Evolutionary conservation across 2,329 filamentous ascomycete genomes (phyloP), one percentile per base, ranked within the genome.

Genomic region (Ilyonectria destructans): DNA sequence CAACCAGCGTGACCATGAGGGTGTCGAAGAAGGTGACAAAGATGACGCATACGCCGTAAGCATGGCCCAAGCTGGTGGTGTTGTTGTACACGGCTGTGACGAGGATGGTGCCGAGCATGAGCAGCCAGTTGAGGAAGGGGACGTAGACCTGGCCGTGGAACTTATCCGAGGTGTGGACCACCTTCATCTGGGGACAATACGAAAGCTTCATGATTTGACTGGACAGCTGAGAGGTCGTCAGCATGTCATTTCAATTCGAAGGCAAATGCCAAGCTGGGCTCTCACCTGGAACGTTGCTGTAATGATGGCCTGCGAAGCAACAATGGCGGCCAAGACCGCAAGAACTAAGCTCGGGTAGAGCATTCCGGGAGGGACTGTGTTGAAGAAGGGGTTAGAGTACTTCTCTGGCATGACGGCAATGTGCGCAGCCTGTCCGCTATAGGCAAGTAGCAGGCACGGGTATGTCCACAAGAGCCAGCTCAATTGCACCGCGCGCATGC

Each of bases 11-110:
- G 1, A 93, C 90, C 86, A 95, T 91, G 78, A 87, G 90, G 0
- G 92, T 94, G 58, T 91, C 91, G 75, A 94, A 89, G 77, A 94
- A 93, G 0, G 92, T 93, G 46, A 94, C 92, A 54, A 92, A 88
- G 74, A 94, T 93, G 76, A 95, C 92, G 71, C 92, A 94, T 6
- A 93, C 90, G 33, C 92, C 91, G 72, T 94, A 94, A 0, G 92
- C 92, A 71, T 93, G 89, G 29, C 92, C 92, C 0, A 93, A 85
- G 58, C 85, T 84, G 0, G 89, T 91, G 0, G 90, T 92, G 71
- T 92, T 91, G 77, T 89, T 91, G 81, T 93, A 94, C 2, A 92
- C 87, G 0, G 88, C 89, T 1, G 92, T 91, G 12, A 94, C 89
- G 9, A 93, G 82, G n/a, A 95, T 86, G 1, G 91, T 91, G 3